A percentile compares a stretch with the other conserved stretches of the same genome.
These are phyloP conservation scores for Spathaspora jeffriesii DNA, from an alignment of 1,139 yeast genomes.

Conservation along the genomic window DNA sequence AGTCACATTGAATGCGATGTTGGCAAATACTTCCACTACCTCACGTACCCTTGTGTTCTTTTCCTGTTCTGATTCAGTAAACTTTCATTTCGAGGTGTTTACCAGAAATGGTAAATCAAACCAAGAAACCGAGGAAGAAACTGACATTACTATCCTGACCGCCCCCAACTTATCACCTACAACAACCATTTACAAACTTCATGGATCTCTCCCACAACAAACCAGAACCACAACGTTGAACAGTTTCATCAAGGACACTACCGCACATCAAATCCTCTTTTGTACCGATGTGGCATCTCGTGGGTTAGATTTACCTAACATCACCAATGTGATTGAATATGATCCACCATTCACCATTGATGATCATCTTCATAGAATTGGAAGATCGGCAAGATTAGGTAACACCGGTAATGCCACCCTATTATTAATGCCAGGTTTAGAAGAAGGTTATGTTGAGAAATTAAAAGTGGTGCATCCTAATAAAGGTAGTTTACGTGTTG, in stretches of 20 bases:
- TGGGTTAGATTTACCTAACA: slow-evolving; percentile 70
- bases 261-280: slow-evolving; percentile 64
- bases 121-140: slow-evolving; percentile 24
- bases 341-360: slow-evolving; percentile 73
- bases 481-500: slow-evolving; percentile 37
- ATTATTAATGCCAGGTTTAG: slow-evolving; percentile 84
- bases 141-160: slow-evolving; percentile 39
- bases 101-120: slow-evolving; percentile 52
- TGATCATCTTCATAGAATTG: slow-evolving; percentile 73
- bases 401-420: slow-evolving; percentile 64
- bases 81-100: slow-evolving; percentile 81
- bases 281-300: slow-evolving; percentile 83
- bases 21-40: slow-evolving; percentile 28
- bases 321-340: slow-evolving; percentile 63
- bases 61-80: slow-evolving; percentile 94
- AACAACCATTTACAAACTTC: slow-evolving; percentile 71
- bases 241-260: slow-evolving; percentile 49
- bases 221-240: slow-evolving; percentile 75
- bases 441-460: slow-evolving; percentile 76
- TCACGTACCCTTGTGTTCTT: slow-evolving; percentile 78
- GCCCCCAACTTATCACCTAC: slow-evolving; percentile 45
- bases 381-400: slow-evolving; percentile 77
- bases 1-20: slow-evolving; percentile 72
- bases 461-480: slow-evolving; percentile 59
- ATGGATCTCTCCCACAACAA: slow-evolving; percentile 88